Evolutionary conservation across 441 rosid genomes (phyloP).

Genomic region (Populus tomentosa): DNA sequence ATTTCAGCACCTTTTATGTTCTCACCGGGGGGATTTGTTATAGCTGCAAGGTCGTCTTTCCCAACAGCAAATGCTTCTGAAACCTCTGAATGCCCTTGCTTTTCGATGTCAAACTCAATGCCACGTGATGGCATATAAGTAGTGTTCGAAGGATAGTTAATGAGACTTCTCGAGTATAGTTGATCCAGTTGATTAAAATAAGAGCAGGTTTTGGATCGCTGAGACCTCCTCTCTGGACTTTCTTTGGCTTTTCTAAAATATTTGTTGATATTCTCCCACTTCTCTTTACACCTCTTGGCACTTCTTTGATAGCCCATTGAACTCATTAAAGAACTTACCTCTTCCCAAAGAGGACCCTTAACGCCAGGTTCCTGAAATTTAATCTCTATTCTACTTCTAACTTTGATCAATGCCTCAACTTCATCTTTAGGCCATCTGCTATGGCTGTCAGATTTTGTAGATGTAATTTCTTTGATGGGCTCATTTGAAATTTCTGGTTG

Average conservation of each 20-base stretch:
- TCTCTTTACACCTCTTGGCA: constrained; percentile 46
- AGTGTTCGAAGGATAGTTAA: not conserved
- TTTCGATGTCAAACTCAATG: not conserved
- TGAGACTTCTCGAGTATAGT: constrained; percentile 25
- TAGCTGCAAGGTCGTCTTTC: constrained; percentile 8
- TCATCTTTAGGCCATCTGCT: constrained; percentile 43
- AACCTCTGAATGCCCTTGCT: constrained; percentile 27
- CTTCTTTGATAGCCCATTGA: constrained; percentile 39
- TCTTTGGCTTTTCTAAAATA: constrained; percentile 39
- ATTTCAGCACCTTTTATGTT: constrained; percentile 16
- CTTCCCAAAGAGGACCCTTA: constrained; percentile 48
- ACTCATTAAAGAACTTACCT: constrained; percentile 33
- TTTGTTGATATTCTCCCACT: constrained; percentile 53
- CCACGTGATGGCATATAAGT: constrained; percentile 5
- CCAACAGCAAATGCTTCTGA: constrained; percentile 19
- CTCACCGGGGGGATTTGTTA: constrained; percentile 4
- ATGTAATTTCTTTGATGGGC: constrained; percentile 11
- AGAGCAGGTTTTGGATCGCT: constrained; percentile 33
- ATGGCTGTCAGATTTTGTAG: constrained; percentile 5
- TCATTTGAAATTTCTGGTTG: constrained; percentile 19
- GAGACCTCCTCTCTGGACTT: constrained; percentile 22
- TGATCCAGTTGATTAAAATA: constrained; percentile 40
- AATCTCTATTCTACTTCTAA: constrained; percentile 28
- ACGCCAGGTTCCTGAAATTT: constrained; percentile 36
- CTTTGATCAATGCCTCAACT: constrained; percentile 39